Evolutionary conservation across 140 eudicot species (phyloP).

Genomic region (Cichorium intybus): DNA sequence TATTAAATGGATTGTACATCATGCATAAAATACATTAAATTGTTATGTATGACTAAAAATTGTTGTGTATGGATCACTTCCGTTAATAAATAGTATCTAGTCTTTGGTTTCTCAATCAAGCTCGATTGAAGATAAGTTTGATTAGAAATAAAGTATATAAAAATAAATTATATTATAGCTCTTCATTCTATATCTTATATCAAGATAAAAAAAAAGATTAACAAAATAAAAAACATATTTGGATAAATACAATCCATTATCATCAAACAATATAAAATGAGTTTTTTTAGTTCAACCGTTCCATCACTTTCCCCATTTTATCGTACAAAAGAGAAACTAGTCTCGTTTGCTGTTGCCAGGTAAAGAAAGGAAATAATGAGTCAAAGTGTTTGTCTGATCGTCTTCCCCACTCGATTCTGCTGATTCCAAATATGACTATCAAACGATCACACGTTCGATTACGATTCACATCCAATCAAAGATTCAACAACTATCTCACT

Average conservation of each 20-base stretch:
- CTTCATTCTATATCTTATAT: not conserved
- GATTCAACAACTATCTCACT: slow-evolving; percentile 29
- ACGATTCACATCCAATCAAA: slow-evolving; percentile 21
- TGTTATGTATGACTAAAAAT: too few relatives aligned
- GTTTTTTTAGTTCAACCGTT: not conserved
- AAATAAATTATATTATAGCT: too few relatives aligned
- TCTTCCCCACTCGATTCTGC: slow-evolving; percentile 12
- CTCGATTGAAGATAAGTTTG: too few relatives aligned
- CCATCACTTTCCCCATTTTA: not conserved
- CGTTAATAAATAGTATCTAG: too few relatives aligned
- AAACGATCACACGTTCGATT: slow-evolving; percentile 46
- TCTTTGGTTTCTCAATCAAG: too few relatives aligned
- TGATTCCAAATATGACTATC: slow-evolving; percentile 26
- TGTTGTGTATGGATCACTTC: too few relatives aligned
- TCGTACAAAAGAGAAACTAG: not conserved
- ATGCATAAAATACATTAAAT: too few relatives aligned
- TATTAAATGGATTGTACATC: too few relatives aligned
- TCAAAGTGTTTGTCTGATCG: slow-evolving; percentile 11
- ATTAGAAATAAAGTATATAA: too few relatives aligned
- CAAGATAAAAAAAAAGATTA: not conserved
- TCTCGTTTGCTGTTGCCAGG: not conserved
- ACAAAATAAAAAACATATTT: not conserved
- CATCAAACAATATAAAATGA: not conserved
- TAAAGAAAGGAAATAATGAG: not conserved
- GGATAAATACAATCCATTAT: not conserved